Percentiles rank a stretch among this genome's conserved stretches.
These are phyloP conservation scores for Fusarium devonianum DNA, from an alignment of 2,329 filamentous ascomycete genomes.

Conservation along the genomic window DNA sequence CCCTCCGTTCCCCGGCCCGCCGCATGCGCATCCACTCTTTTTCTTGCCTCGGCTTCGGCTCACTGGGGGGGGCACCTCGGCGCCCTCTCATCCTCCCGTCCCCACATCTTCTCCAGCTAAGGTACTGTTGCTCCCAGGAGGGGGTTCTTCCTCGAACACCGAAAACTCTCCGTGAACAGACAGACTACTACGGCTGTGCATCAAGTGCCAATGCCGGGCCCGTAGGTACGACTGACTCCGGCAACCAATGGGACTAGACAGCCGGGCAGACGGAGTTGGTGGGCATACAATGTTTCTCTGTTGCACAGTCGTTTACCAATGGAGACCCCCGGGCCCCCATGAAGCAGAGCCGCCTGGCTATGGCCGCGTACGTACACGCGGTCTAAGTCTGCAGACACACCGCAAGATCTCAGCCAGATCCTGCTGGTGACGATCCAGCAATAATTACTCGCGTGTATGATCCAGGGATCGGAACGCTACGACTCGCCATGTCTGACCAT, in stretches of 20 bases:
- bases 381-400: conserved; percentile 14
- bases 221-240: not conserved
- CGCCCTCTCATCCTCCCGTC: not conserved
- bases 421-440: conserved; percentile 2
- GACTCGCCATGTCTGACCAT: too few species aligned
- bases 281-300: not conserved
- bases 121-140: not conserved
- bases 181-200: not conserved
- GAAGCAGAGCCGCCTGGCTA: too few species aligned
- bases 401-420: conserved; percentile 15
- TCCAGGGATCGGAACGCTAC: too few species aligned
- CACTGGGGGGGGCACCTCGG: conserved; percentile 20
- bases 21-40: conserved; percentile 2
- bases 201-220: conserved; percentile 2
- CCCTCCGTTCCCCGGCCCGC: conserved; percentile 35
- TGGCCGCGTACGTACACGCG: conserved; percentile 3
- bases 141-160: not conserved
- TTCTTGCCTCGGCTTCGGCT: conserved; percentile 43
- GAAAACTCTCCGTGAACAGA: conserved; percentile 5
- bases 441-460: not conserved
- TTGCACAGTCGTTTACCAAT: too few species aligned
- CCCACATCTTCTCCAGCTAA: conserved; percentile 19
- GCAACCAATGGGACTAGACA: too few species aligned
- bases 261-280: conserved; percentile 33
- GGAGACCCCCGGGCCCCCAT: too few species aligned